phyloP scores from a whole-genome alignment of 352 stramenopile genomes.

The Saprolegnia diclina region DNA sequence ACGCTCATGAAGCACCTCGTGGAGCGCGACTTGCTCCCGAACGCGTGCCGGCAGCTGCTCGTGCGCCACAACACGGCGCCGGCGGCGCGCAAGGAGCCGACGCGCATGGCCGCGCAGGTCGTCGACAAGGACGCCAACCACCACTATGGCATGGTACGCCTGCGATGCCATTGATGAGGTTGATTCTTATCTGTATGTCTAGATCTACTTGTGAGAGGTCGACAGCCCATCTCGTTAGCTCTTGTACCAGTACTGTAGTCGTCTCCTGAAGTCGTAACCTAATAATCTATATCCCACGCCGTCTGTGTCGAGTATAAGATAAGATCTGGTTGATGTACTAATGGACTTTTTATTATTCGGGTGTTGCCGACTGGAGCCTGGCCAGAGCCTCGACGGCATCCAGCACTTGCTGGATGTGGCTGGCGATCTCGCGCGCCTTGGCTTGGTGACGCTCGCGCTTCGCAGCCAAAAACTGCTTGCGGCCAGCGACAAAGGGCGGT shows the following conservation, averaged over 20 bases:
- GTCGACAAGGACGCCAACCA: background rate
- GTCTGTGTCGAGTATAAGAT: background rate
- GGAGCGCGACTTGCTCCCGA: slow-evolving; percentile 1
- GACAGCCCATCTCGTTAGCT: background rate
- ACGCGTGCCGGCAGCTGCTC: slow-evolving; percentile 6
- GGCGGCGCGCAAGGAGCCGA: background rate
- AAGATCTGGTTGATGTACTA: background rate
- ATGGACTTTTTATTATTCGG: background rate
- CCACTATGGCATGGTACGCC: slow-evolving; percentile 10
- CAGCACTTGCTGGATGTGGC: slow-evolving; percentile 25
- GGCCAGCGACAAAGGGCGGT: slow-evolving; percentile 4
- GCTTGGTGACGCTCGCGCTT: slow-evolving; percentile 16
- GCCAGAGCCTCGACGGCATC: slow-evolving; percentile 20
- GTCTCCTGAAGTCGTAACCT: background rate
- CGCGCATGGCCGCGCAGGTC: background rate
- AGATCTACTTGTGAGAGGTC: slow-evolving; percentile 15
- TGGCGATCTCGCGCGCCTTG: slow-evolving; percentile 18
- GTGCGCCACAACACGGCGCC: slow-evolving; percentile 2
- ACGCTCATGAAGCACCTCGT: slow-evolving; percentile 15
- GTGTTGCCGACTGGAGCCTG: slow-evolving; percentile 10
- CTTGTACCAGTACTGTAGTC: slow-evolving; percentile 1
- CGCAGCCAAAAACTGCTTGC: background rate
- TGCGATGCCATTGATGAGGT: no score
- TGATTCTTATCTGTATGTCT: background rate
- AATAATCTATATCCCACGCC: no score